Evolutionary conservation across 441 rosid genomes (phyloP), one percentile per base, ranked within the genome.

Genomic region (Populus hybrid): DNA sequence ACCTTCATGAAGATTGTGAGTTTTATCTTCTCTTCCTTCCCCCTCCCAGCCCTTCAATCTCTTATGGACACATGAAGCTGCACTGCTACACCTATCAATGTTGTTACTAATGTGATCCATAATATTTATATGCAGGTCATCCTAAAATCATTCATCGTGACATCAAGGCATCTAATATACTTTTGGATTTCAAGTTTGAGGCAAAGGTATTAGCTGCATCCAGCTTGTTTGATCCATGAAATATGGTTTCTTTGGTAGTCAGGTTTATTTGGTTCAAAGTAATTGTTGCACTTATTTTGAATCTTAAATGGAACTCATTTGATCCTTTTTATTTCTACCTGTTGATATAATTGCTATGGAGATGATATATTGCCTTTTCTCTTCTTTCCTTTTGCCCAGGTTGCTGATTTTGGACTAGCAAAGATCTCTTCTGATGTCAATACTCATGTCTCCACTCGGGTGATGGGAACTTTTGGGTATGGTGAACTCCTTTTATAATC

Each of bases 391-490:
- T 83, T 3, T 81, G 7, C 53, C 77, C 80, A 96, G 98, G 99
- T 94, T 86, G 96, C 98, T 50, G 99, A 94, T 85, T 96, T 96
- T 88, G 98, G 99, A 75, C 92, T 96, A 2, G 98, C 99, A 45
- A 96, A 96, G 86, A 75, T 92, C 53, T 73, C 95, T 80, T 92
- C 97, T 64, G 99, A 93, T 78, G 82, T 84, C 77, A 90, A 93
- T 78, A 96, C 99, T 73, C 99, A 96, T 80, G 94, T 96, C 73
- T 96, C 99, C 45, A 96, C 99, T 12, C 84, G 99, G 9, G 98
- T 96, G 79, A 94, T 94, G 99, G 99, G 99, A 77, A 96, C 99
- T 64, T 94, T 96, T 73, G 99, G 99, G 99, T 93, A 89, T 86
- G 88, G 71, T 14, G 3, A 79, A 53, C 2, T 50, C 75, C 71